Evolutionary conservation across 257 asterid genomes (phyloP).

Genomic region (Primulina huaijiensis): DNA sequence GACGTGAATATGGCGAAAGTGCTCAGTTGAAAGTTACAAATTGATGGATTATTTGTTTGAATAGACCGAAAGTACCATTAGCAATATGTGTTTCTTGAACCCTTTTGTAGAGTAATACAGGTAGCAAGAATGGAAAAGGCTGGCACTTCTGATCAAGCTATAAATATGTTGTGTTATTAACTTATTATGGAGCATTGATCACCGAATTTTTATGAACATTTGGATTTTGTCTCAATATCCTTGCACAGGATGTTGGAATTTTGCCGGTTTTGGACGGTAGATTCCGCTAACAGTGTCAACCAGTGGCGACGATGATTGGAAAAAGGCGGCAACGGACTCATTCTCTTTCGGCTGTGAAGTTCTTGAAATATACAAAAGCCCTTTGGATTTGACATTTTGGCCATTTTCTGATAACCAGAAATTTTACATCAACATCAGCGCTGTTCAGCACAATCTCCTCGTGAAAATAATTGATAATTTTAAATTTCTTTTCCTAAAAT

Average conservation of each 20-base stretch:
- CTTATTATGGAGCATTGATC: not conserved
- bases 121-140: conserved; percentile 18
- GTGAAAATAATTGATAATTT: too few species aligned
- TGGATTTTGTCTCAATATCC: conserved; percentile 22
- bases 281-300: conserved; percentile 32
- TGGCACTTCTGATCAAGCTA: conserved; percentile 6
- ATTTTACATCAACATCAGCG: conserved; percentile 33
- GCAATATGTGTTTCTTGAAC: not conserved
- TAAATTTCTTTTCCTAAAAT: too few species aligned
- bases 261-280: conserved; percentile 30
- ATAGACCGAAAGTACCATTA: conserved; percentile 25
- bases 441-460: not conserved
- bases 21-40: not conserved
- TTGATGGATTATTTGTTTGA: too few species aligned
- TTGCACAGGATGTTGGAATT: conserved; percentile 29
- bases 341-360: not conserved
- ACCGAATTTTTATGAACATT: conserved; percentile 1
- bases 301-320: not conserved
- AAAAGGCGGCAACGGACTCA: not conserved
- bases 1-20: not conserved
- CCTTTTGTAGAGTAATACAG: not conserved
- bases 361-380: conserved; percentile 2
- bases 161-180: conserved; percentile 15
- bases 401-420: conserved; percentile 16
- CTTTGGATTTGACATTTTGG: conserved; percentile 23